Base-by-base conservation (phyloP, 2,329 filamentous ascomycete species). In the Teratosphaeria gauchensis region DNA sequence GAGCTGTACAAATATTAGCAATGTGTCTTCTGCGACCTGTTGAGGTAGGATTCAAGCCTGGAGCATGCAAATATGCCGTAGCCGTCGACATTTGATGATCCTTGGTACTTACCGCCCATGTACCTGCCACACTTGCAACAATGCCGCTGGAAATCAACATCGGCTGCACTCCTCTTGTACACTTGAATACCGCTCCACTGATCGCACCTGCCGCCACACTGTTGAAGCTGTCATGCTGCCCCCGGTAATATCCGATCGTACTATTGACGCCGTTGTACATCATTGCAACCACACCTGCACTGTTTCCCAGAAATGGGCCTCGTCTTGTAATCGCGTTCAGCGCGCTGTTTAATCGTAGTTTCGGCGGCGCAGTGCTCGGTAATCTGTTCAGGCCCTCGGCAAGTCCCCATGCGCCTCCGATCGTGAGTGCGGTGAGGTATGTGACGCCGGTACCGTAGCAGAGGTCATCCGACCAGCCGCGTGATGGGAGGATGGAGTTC, bases 371-470 rank as follows among this genome's bases (percentile, higher is more conserved):
- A n/a, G 86, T 88, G 0, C 78, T 71, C 0, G 84, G 83, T 61
- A 82, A 80, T 74, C 88, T 86, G 70, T 86, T 85, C 68, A 97
- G 77, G 11, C 94, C 94, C 76, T 99, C 94, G 64, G 89, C 87
- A 66, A 99, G 75, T 62, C 94, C 94, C 92, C 92, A 97, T 59
- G 84, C 86, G 65, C 94, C 94, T 74, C 94, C 94, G 65, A 95
- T 73, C 48, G 87, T 83, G 68, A 99, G 79, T 6, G 89, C 94
- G n/a, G 89, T 80, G 61, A 99, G 80, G 73, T 99, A 99, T 71
- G 91, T 96, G 62, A 92, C 86, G 68, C 94, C 94, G 24, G 94
- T 95, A 71, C 95, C 94, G 74, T 99, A 99, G 78, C 94, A 97
- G 61, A 99, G 84, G 74, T 99, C 94, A 73, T 99, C 94, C 61